Evolutionary conservation across 805 yeast species (phyloP), one percentile per base, ranked within the genome.

Genomic region (Kluyveromyces siamensis): DNA sequence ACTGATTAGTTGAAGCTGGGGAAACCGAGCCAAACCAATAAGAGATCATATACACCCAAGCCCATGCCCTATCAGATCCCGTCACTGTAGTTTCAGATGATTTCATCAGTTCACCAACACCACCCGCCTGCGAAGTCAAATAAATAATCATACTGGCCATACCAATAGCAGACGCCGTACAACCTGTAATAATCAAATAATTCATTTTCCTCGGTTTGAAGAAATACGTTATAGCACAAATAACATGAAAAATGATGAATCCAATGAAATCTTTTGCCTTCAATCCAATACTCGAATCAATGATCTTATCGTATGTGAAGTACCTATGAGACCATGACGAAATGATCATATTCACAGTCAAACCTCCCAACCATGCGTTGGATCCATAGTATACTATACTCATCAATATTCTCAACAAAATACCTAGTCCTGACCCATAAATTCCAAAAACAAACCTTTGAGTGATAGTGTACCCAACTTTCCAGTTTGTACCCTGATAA

Each of bases 331-430:
- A 69, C 69, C 72, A 71, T 14, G 74, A 61, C 27, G 71, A 62
- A 30, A 74, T 50, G 41, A 74, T 60, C 52, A 68, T 57, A 46
- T 65, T 67, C 2, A 73, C 48, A 55, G 72, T 65, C 18, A 69
- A 55, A 1, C 75, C 75, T 44, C 79, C 78, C 45, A 73, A 46
- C 69, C 73, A 74, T 7, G 74, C 69, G 48, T 71, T 66, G 1
- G 75, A 68, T 1, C 74, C 80, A 50, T 69, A 76, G 64, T 72
- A 73, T 19, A 77, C 76, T 41, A 76, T 66, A 39, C 75, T 66
- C 54, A 77, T 60, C 39, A 75, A 55, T 9, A 73, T 67, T 59
- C 76, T 62, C 11, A 72, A 66, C 33, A 66, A 40, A 33, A 74
- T 66, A 13, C 76, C 77, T 27, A 73, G 49, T 6, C 61, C 59